Base-by-base conservation (phyloP, 192 early-diverging fungal genomes). In the Entomortierella chlamydospora region DNA sequence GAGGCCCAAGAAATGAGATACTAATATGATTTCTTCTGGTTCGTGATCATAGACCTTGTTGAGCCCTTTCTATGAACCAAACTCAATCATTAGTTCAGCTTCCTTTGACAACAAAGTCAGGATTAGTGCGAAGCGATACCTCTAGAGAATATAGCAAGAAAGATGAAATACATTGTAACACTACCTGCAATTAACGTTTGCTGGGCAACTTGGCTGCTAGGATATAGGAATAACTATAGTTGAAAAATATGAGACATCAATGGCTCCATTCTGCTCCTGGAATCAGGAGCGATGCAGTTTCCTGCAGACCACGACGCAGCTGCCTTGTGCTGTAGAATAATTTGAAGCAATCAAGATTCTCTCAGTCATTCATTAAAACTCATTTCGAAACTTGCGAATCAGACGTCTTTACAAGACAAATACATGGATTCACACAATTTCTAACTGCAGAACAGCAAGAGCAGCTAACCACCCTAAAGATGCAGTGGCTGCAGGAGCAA, bases 51-150 rank as follows among this genome's bases (percentile, higher is more conserved):
- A 96, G 89, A 86, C 89, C 0, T 62, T 98, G 45, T 71, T 96
- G 81, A 99, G 97, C 82, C 96, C 97, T 18, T 98, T 99, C 61
- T 96, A 91, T 68, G 91, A 95, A 54, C 83, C 91, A 22, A 95
- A 95, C 81, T 62, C 88, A n/a, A 83, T 92, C 8, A 96, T 99
- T 28, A 90, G 86, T 30, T 92, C 91, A 11, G 68, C 89, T 34
- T 76, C 86, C 10, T 98, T 99, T 82, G 96, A 96, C 79, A 72
- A 77, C 20, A 93, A 93, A 84, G 91, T 99, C 28, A 85, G 88
- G 42, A 81, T 85, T 23, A 76, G 93, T 65, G 92, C 92, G 25
- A 89, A 91, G 78, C 91, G 92, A 72, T 91, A 91, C 68, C 84
- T 98, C 62, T 92, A 87, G 42, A 52, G 22, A 53, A 5, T 17